phyloP scores from a whole-genome alignment of 2,329 filamentous ascomycete species.

The Beauveria rudraprayagi region DNA sequence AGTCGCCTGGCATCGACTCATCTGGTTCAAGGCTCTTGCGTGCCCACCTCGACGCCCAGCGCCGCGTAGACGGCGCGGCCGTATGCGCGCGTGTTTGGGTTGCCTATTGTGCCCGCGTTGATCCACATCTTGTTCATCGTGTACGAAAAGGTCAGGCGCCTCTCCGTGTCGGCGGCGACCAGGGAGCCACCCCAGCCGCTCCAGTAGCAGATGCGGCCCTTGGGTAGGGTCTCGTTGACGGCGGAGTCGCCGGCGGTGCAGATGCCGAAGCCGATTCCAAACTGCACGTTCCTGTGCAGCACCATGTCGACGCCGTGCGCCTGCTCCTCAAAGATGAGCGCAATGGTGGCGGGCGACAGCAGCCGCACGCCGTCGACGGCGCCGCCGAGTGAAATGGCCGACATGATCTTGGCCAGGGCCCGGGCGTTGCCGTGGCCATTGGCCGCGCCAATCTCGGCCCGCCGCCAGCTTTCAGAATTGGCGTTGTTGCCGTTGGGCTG shows the following conservation, averaged over 20 bases:
- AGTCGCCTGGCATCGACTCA: not conserved
- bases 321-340: slow-evolving; percentile 38
- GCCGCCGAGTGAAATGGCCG: slow-evolving; percentile 17
- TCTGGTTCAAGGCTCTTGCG: not conserved
- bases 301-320: slow-evolving; percentile 32
- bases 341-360: slow-evolving; percentile 32
- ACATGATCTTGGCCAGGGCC: slow-evolving; percentile 32
- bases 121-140: slow-evolving; percentile 36
- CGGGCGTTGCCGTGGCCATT: slow-evolving; percentile 40
- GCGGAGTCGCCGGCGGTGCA: slow-evolving; percentile 17
- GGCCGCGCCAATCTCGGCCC: slow-evolving; percentile 30
- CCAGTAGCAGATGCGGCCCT: slow-evolving; percentile 31
- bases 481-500: slow-evolving; percentile 15
- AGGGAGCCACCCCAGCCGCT: slow-evolving; percentile 38
- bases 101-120: not conserved
- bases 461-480: slow-evolving; percentile 26
- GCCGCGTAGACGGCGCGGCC: not conserved
- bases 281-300: slow-evolving; percentile 24
- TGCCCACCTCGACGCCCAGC: not conserved
- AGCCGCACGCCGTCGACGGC: slow-evolving; percentile 20
- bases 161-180: slow-evolving; percentile 34
- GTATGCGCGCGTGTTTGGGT: slow-evolving; percentile 2
- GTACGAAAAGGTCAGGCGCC: slow-evolving; percentile 34
- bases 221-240: slow-evolving; percentile 19
- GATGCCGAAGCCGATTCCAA: slow-evolving; percentile 35